Conservation (phyloP, 805 yeast species). For the Hanseniaspora guilliermondii region DNA sequence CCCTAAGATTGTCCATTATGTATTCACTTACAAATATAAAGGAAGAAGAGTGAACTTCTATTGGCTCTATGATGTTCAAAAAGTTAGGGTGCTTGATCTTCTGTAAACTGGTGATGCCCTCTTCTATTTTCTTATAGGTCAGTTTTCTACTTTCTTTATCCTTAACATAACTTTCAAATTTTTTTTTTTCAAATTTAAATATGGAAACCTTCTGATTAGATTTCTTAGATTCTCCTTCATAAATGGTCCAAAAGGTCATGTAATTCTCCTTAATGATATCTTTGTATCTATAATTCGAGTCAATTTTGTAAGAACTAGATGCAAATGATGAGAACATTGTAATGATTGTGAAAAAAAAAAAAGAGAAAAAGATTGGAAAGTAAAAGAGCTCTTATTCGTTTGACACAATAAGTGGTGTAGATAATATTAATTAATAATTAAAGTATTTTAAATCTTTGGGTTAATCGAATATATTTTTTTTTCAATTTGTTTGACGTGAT, state of each 20-base stretch:
- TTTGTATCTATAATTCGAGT: background rate
- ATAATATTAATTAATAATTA: too few relatives aligned
- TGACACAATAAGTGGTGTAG: too few relatives aligned
- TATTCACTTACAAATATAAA: conserved; percentile 78
- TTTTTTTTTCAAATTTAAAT: conserved; percentile 73
- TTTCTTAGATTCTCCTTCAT: conserved; percentile 64
- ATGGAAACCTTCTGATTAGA: conserved; percentile 41
- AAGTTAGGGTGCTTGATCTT: conserved; percentile 84
- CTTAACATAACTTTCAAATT: conserved; percentile 45
- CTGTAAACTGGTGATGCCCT: conserved; percentile 59
- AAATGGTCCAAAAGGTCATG: conserved; percentile 67
- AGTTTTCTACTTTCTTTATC: conserved; percentile 42
- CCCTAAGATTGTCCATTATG: conserved; percentile 42
- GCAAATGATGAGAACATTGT: conserved; percentile 12
- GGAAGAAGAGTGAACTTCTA: conserved; percentile 72
- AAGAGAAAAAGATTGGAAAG: too few relatives aligned
- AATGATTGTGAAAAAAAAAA: background rate
- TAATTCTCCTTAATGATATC: background rate
- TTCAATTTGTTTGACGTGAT: background rate
- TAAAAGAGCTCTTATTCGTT: too few relatives aligned
- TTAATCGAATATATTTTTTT: background rate
- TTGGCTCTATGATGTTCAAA: conserved; percentile 69
- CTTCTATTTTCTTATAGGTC: conserved; percentile 55
- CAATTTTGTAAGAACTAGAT: conserved; percentile 7
- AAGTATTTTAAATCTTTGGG: too few relatives aligned